Evolutionary conservation across 2,329 filamentous ascomycete species (phyloP), one percentile per base, ranked within the genome.

Genomic region (Parastagonospora avenae): DNA sequence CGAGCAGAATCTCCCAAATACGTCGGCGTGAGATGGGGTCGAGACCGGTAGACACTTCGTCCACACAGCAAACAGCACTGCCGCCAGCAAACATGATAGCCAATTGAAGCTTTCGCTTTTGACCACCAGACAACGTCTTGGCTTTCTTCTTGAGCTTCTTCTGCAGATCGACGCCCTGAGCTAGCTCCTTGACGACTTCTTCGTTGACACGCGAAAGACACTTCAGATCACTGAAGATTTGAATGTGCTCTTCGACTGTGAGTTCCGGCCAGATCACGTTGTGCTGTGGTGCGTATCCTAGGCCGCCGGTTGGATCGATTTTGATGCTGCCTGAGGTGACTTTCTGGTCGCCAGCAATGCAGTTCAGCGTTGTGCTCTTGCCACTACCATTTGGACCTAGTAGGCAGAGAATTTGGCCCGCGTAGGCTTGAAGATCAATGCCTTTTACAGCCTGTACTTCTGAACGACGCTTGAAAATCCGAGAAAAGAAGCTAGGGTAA

Each of bases 1-100:
- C 88, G 9, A 96, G 77, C 19, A 96, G 78, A 49, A 96, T 96
- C 62, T 96, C 91, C 92, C 92, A 96, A 19, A 96, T 90, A 72
- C 94, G 95, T 30, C 91, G 80, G 46, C 92, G 82, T 27, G 88
- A 91, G 2, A 96, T 78, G 0, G 92, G 92, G 68, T 96, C 92
- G 15, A 96, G 81, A 12, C 92, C 92, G 51, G 87, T 91, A 42
- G 87, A 91, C 14, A 95, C 91, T 73, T 96, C 92, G 60, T 96
- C 92, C 4, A 96, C 85, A 65, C 91, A 92, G 73, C 92, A 96
- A 0, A 96, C 86, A 12, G 85, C 84, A 56, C 88, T 92, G 8
- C 91, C 91, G 52, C 92, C 92, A 8, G 90, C 92, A 62, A 96
- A 85, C 91, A 95, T 96, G 84, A 96, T 92, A 7, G 90, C 91